These are phyloP conservation scores for Narthecium ossifragum DNA, from an alignment of 106 monocot genomes.

Conservation along the genomic window DNA sequence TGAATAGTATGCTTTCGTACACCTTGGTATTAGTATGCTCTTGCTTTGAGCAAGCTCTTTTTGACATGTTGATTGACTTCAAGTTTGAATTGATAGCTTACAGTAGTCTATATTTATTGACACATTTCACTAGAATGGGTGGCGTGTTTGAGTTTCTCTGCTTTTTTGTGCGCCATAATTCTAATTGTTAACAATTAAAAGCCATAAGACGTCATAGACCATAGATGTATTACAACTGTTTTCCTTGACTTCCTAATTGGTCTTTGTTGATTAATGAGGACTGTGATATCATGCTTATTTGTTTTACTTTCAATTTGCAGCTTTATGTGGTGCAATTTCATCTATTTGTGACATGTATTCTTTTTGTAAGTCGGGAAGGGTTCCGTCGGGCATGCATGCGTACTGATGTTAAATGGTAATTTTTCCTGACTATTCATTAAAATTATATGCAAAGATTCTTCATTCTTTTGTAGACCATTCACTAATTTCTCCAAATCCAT, in stretches of 20 bases:
- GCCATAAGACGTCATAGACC: no score
- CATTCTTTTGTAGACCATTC: no score
- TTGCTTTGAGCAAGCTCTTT: no score
- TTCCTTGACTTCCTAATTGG: neutral
- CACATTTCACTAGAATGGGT: neutral
- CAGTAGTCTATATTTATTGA: neutral
- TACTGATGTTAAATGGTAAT: conserved; percentile 52
- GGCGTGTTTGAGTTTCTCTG: neutral
- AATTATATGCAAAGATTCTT: no score
- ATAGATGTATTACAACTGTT: neutral
- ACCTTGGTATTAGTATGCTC: no score
- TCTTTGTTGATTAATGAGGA: neutral
- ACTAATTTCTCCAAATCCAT: no score
- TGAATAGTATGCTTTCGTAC: no score
- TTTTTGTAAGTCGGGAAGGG: conserved; percentile 85
- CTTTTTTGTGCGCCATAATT: neutral
- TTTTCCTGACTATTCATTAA: neutral
- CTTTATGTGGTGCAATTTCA: conserved; percentile 79
- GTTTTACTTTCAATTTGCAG: conserved; percentile 33
- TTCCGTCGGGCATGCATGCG: conserved; percentile 94
- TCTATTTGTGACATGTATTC: conserved; percentile 70
- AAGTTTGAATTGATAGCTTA: no score
- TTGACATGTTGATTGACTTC: no score
- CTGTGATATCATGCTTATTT: neutral
- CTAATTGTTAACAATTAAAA: no score